Base-by-base conservation (phyloP, 73 alveolate genomes). In the Diophrys appendiculata region DNA sequence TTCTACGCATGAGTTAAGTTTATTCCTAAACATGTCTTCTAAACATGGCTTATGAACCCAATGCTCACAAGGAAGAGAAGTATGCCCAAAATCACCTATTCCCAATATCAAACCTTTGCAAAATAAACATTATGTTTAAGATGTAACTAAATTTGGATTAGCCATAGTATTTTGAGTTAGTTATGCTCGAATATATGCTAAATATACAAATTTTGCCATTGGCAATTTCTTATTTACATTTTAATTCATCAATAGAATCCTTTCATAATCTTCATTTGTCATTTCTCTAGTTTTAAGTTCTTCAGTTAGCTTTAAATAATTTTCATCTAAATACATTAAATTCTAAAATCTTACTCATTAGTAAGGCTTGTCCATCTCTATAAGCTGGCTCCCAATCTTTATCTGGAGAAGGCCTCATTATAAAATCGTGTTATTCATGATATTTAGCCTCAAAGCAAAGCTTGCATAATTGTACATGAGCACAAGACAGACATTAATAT, bases 401-500 rank as follows among this genome's bases (percentile, higher is more conserved):
- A 11, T 76, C 85, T 0, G 85, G 85, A 76, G 85, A 76, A 22
- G 73, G 72, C 14, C 85, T 60, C 25, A 65, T 69, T 1, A 76
- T 53, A 33, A 76, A 76, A 23, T 33, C 31, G 65, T 76, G 85
- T 18, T 60, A 13, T 2, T 65, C 56, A 34, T 56, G 81, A 26
- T 72, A 72, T 14, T 72, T 72, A 3, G 81, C 35, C 0, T 32
- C 8, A 34, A 43, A 72, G 69, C 81, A 72, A 1, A 72, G 25
- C 52, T 72, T 72, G 23, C 81, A 72, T 5, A 72, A 27, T 72
- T 72, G 54, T 22, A 72, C 52, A 43, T 73, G 84, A 26, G 79
- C 67, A 53, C 92, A 84, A 27, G 30, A 29, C 8, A 84, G 23
- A 31, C 92, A 84, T 55, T 84, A 65, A 18, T 69, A 74, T 33